Base-by-base conservation (phyloP, 139 green algal genomes). In the Desmodesmus armatus region DNA sequence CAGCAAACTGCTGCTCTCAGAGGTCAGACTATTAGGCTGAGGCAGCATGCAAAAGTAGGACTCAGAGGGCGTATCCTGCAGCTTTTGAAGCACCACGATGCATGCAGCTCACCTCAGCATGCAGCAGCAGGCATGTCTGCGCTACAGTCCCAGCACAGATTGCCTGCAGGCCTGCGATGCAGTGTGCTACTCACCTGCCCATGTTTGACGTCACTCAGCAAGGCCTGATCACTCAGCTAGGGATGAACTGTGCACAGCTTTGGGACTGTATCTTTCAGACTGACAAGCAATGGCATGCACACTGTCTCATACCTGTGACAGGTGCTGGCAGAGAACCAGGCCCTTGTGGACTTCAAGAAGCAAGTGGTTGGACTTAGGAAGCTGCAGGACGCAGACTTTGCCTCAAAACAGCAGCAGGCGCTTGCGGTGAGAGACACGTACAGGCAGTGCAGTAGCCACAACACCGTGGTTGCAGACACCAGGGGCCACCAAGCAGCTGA, bases 311-410 rank as follows among this genome's bases (percentile, higher is more conserved):
- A 19, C 47, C 13, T 55, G 9, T 41, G 5, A 11, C 44, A 79
- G 72, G 43, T 79, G 17, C 83, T 96, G 7, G 76, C 92, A 39
- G 93, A 96, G 82, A 93, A 93, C 35, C 73, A 91, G 29, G 81
- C 88, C 9, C 94, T 95, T 33, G 86, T 94, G 13, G 90, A 87
- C 21, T 87, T 91, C 55, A 96, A 96, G 79, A 84, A 92, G 44
- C 83, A 92, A 51, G 90, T 95, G 3, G 85, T 85, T 31, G 84
- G 87, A n/a, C 71, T 96, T 13, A 87, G 84, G 5, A 90, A 89
- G 73, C 77, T 87, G 5, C 88, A 93, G 63, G 90, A 96, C 17
- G 73, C 90, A 33, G 89, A 76, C 2, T 97, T 94, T 78, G 77
- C 94, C 33, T 87, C 94, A 85, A 88, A 95, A 73, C 91, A 94